Conservation (phyloP, 371 early-diverging fungal species). For the Parasitella parasitica region DNA sequence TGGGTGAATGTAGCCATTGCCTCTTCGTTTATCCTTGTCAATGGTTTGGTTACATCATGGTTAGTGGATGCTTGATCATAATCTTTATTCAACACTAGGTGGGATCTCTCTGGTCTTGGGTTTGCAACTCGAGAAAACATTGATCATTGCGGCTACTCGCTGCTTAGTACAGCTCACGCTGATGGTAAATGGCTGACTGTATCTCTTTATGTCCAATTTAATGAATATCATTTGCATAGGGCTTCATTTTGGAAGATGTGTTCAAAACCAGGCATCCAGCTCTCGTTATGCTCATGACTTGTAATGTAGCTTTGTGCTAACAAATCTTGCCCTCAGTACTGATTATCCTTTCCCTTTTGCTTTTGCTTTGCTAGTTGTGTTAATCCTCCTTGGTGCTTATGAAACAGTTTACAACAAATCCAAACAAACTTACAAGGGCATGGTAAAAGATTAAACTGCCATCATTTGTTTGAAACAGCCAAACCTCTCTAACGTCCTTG, state of each 20-base stretch:
- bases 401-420: slow-evolving; percentile 67
- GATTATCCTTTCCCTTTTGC: no score
- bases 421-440: slow-evolving; percentile 51
- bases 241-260: slow-evolving; percentile 61
- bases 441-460: slow-evolving; percentile 38
- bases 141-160: slow-evolving; percentile 61
- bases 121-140: slow-evolving; percentile 57
- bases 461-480: background rate
- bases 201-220: no score
- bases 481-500: background rate
- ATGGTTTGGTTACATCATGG: slow-evolving; percentile 29
- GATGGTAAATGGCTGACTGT: slow-evolving; percentile 42
- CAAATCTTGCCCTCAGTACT: no score
- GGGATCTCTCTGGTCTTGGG: slow-evolving; percentile 57
- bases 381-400: slow-evolving; percentile 52
- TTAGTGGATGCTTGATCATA: background rate
- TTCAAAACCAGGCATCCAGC: slow-evolving; percentile 61
- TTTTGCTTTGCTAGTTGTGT: slow-evolving; percentile 25
- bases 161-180: slow-evolving; percentile 66
- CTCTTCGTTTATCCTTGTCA: slow-evolving; percentile 40
- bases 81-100: slow-evolving; percentile 28
- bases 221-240: slow-evolving; percentile 29
- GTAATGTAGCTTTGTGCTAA: no score
- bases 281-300: slow-evolving; percentile 60
- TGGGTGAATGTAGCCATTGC: slow-evolving; percentile 50